Evolutionary conservation across 345 rosid species (phyloP).

Genomic region (Erodium maritimum): DNA sequence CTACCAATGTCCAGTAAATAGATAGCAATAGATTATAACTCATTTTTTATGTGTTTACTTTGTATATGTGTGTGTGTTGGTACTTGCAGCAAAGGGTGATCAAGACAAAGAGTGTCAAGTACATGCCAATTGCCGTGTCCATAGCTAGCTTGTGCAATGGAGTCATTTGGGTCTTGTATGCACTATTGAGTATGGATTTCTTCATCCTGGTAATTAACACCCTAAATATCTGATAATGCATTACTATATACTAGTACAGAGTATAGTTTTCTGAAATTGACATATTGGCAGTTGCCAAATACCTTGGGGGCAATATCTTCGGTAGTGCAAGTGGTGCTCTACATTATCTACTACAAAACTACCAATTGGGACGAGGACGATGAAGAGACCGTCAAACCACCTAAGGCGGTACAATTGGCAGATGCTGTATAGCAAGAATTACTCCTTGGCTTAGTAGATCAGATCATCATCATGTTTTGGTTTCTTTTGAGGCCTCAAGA

Average conservation of each 20-base stretch:
- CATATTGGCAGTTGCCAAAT: constrained; percentile 28
- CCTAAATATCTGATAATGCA: neutral
- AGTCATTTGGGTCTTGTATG: constrained; percentile 42
- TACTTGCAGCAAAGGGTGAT: constrained; percentile 25
- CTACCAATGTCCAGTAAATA: too few relatives aligned
- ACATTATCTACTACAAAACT: constrained; percentile 26
- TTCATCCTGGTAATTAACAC: constrained; percentile 34
- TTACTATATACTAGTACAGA: too few relatives aligned
- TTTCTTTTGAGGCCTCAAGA: too few relatives aligned
- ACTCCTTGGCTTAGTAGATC: too few relatives aligned
- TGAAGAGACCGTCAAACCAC: constrained; percentile 1
- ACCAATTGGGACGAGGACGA: constrained; percentile 36
- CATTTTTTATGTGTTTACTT: neutral
- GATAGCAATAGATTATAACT: too few relatives aligned
- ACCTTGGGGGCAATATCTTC: constrained; percentile 41
- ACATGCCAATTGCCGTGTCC: constrained; percentile 65
- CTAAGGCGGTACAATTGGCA: constrained; percentile 18
- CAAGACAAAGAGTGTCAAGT: constrained; percentile 70
- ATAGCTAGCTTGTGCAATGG: constrained; percentile 45
- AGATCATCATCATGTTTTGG: too few relatives aligned
- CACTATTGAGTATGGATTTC: constrained; percentile 45
- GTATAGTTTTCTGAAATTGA: too few relatives aligned
- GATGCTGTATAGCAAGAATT: neutral
- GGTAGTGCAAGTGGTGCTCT: constrained; percentile 33
- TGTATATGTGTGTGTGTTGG: neutral